Evolutionary conservation across 176 grass and related monocot species (phyloP).

Genomic region (Areca catechu): DNA sequence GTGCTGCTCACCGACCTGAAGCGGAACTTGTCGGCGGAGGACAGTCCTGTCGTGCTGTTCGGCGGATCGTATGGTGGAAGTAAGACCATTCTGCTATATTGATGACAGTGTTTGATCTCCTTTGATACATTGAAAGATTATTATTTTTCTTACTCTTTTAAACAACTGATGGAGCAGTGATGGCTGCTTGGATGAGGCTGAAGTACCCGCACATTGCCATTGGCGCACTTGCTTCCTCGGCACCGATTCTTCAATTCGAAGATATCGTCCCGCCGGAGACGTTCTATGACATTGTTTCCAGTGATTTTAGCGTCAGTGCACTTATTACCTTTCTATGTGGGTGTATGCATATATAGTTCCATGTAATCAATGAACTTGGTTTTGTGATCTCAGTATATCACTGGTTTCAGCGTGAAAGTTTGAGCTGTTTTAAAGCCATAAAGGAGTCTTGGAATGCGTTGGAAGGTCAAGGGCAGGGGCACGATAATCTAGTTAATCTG

Average conservation of each 20-base stretch:
- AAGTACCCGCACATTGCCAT: conserved; percentile 87
- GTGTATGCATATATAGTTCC: background rate
- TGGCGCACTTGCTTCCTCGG: conserved; percentile 73
- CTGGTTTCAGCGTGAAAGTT: conserved; percentile 66
- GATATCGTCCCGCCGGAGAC: conserved; percentile 64
- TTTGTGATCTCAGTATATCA: conserved; percentile 7
- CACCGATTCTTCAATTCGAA: conserved; percentile 94
- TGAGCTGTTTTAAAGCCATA: conserved; percentile 74
- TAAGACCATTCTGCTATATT: conserved; percentile 23
- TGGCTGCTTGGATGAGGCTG: conserved; percentile 97
- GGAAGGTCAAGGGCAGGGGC: conserved; percentile 43
- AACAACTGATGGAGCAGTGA: conserved; percentile 31
- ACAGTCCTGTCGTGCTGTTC: conserved; percentile 84
- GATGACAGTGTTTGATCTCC: background rate
- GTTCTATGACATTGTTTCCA: conserved; percentile 85
- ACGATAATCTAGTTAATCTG: conserved; percentile 59
- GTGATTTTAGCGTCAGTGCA: conserved; percentile 71
- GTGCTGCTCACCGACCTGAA: conserved; percentile 67
- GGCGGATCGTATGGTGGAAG: conserved; percentile 95
- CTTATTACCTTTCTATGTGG: background rate
- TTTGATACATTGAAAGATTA: no score
- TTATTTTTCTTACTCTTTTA: conserved; percentile 1
- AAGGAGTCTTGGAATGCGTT: conserved; percentile 75
- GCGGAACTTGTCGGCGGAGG: conserved; percentile 56
- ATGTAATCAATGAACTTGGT: background rate